Evolutionary conservation across 2,329 filamentous ascomycete species (phyloP).

Genomic region (Sclerotinia trifoliorum): DNA sequence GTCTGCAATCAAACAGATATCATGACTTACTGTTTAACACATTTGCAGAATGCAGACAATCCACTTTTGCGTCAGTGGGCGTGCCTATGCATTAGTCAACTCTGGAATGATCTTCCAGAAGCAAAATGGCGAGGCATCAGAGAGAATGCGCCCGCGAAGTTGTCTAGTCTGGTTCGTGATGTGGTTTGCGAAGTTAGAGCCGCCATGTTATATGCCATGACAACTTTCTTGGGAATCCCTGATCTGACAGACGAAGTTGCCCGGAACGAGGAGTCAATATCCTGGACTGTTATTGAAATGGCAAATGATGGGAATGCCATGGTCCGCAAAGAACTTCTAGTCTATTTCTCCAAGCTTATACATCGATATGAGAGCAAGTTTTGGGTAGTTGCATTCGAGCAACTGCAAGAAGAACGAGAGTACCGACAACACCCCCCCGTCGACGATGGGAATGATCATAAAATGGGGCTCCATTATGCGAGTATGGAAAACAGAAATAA

Average conservation of each 20-base stretch:
- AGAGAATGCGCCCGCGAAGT: constrained; percentile 73
- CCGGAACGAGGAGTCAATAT: constrained; percentile 85
- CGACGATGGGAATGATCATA: constrained; percentile 57
- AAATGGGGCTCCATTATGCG: constrained; percentile 62
- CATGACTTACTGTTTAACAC: constrained; percentile 80
- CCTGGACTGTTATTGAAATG: constrained; percentile 86
- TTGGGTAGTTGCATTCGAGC: constrained; percentile 86
- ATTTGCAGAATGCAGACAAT: constrained; percentile 83
- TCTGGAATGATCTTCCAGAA: constrained; percentile 88
- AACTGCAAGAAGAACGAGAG: constrained; percentile 79
- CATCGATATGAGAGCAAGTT: constrained; percentile 91
- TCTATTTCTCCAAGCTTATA: constrained; percentile 91
- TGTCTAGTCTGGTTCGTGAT: constrained; percentile 80
- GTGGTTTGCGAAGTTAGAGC: constrained; percentile 89
- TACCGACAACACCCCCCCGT: constrained; percentile 57
- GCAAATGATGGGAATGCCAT: constrained; percentile 90
- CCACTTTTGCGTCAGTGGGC: constrained; percentile 91
- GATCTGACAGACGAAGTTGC: constrained; percentile 89
- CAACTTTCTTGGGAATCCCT: constrained; percentile 89
- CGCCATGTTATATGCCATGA: constrained; percentile 89
- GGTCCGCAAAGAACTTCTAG: constrained; percentile 87
- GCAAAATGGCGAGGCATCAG: constrained; percentile 96
- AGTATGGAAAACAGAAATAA: constrained; percentile 54
- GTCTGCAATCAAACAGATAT: constrained; percentile 90
- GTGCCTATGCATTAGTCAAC: constrained; percentile 89